Base-by-base conservation (phyloP, 2,329 filamentous ascomycete genomes). In the Ophiostoma populinum region DNA sequence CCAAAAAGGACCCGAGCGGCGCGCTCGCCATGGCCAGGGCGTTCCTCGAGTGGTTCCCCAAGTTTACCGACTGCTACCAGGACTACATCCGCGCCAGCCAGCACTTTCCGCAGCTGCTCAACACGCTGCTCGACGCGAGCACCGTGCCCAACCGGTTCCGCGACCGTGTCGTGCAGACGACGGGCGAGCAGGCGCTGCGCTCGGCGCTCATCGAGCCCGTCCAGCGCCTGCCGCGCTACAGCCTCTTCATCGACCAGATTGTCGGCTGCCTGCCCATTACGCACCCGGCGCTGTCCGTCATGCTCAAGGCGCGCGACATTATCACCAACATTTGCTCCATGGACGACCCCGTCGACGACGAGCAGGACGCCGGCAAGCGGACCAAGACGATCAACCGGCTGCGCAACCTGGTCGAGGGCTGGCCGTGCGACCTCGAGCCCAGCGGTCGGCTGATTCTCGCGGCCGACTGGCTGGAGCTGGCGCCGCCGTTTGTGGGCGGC, bases 241-340 rank as follows among this genome's bases (percentile, higher is more conserved):
- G 83, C 49, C 63, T 98, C 24, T 78, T 95, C 50, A 95, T 98
- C 47, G 90, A 98, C 57, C 86, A 92, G 49, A 94, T 98, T 49
- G 71, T 90, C 32, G 75, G 77, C 44, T 85, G 80, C 41, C 67
- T 95, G 13, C 86, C 87, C 5, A 71, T 86, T 34, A 75, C 80
- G 7, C 86, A 95, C 51, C 81, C 85, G 3, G 86, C 86, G 1
- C 65, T 93, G 35, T 77, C 80, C 45, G 66, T 69, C 3, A 76
- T 98, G 57, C 68, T 94, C 27, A 86, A 83, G 51, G 86, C 90
- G 1, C 70, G 87, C 44, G 90, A 95, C 52, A 80, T 93, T 35
- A 85, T 98, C 45, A 85, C 86, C 15, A 90, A 92, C 36, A 98
- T 98, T 28, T 98, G 90, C 55, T 92, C 87, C 12, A 76, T 94